A percentile compares a stretch with the other conserved stretches of the same genome.
phyloP scores from a whole-genome alignment of 768 basidiomycete species.

The Daedalea quercina region DNA sequence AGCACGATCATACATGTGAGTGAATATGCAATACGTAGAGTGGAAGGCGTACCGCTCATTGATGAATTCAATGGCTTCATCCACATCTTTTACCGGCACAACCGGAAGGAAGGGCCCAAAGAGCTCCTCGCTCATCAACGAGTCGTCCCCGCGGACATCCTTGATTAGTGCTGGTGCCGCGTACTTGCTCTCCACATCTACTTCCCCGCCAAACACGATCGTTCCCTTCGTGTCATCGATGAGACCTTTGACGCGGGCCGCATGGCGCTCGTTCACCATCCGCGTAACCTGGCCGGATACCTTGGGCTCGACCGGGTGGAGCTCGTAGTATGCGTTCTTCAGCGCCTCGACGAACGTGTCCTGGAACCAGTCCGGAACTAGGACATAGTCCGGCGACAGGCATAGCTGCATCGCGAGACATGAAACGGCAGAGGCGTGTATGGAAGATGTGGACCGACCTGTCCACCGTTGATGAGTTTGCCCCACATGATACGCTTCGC shows the following conservation, averaged over 20 bases:
- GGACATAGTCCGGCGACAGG: conserved; percentile 50
- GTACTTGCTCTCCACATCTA: conserved; percentile 46
- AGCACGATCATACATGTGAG: not conserved
- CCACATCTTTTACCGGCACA: conserved; percentile 60
- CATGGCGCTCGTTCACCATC: conserved; percentile 48
- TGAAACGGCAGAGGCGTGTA: not conserved
- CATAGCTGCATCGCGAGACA: conserved; percentile 44
- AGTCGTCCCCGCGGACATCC: conserved; percentile 55
- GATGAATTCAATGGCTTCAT: conserved; percentile 66
- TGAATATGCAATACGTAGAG: not conserved
- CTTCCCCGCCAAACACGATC: conserved; percentile 57
- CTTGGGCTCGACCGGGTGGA: conserved; percentile 43
- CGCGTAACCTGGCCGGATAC: conserved; percentile 40
- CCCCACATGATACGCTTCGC: conserved; percentile 77
- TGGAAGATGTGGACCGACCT: conserved; percentile 17
- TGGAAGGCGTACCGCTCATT: conserved; percentile 40
- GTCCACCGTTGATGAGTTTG: conserved; percentile 67
- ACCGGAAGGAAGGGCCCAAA: conserved; percentile 82
- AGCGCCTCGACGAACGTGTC: conserved; percentile 34
- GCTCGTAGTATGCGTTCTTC: conserved; percentile 39
- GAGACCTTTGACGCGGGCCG: conserved; percentile 51
- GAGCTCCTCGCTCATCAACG: conserved; percentile 79
- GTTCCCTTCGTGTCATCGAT: conserved; percentile 61
- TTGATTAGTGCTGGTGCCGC: conserved; percentile 71
- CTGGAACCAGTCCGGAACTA: conserved; percentile 35